phyloP scores from a whole-genome alignment of 192 early-diverging fungal genomes.

The Coemansia sp. region DNA sequence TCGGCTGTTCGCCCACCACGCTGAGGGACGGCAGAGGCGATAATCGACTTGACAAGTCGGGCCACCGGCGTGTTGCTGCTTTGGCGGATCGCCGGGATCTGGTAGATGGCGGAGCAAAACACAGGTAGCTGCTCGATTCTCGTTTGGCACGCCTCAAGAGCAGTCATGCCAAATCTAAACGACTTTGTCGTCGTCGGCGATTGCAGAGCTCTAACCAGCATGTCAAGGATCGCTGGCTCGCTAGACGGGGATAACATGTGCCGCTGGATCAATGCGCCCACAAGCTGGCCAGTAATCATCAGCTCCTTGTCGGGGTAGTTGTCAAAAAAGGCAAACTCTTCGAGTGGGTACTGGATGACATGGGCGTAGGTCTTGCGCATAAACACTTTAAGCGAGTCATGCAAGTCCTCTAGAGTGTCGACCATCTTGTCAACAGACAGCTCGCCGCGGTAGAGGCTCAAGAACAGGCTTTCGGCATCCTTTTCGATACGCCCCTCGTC shows the following conservation, averaged over 20 bases:
- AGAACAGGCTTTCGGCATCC: conserved; percentile 52
- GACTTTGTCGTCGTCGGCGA: conserved; percentile 74
- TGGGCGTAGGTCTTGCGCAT: conserved; percentile 84
- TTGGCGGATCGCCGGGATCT: conserved; percentile 81
- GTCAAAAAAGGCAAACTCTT: conserved; percentile 92
- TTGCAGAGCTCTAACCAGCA: conserved; percentile 83
- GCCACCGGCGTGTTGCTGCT: conserved; percentile 40
- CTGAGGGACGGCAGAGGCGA: conserved; percentile 21
- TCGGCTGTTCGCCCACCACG: conserved; percentile 21
- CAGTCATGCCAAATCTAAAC: conserved; percentile 88
- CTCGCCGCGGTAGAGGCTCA: conserved; percentile 54
- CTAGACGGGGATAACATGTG: conserved; percentile 77
- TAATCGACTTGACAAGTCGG: conserved; percentile 41
- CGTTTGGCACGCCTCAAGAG: conserved; percentile 77
- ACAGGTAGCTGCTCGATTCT: conserved; percentile 89
- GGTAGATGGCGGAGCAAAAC: conserved; percentile 77
- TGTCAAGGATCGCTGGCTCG: conserved; percentile 85
- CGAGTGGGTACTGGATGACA: conserved; percentile 92
- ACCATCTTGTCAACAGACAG: conserved; percentile 81
- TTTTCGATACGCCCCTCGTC: conserved; percentile 51
- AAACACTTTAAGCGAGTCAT: conserved; percentile 68
- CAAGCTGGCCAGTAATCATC: conserved; percentile 81
- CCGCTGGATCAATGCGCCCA: conserved; percentile 87
- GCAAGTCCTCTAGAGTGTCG: conserved; percentile 75
- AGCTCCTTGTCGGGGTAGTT: conserved; percentile 94